Base-by-base conservation (phyloP, 2,329 filamentous ascomycete genomes). In the Metarhizium robertsii region DNA sequence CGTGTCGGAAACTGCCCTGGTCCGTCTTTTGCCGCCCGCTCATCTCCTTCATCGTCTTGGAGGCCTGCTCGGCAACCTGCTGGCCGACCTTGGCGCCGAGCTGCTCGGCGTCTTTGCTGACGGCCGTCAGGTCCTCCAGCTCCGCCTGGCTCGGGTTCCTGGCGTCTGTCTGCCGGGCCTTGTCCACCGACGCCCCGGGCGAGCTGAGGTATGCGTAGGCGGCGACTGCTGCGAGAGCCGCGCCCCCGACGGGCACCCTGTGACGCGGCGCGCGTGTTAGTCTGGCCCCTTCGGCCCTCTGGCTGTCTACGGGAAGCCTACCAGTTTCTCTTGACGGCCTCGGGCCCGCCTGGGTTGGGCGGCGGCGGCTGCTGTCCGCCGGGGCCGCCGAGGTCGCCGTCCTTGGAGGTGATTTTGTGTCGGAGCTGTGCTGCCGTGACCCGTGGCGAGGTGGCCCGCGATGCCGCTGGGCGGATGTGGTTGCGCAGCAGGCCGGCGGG, bases 321-420 rank as follows among this genome's bases (percentile, higher is more conserved):
- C 70, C 68, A 71, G 52, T 71, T 71, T 4, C 65, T 62, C 47
- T 63, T 62, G 8, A 68, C 6, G 2, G 58, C 61, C 2, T 71
- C 70, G 4, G 64, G 59, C 3, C 65, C 67, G 7, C 64, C 65
- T 0, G 68, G 64, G 11, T 57, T 60, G 36, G 53, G 11, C 1
- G 69, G 66, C 1, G 60, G 57, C 2, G 63, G 61, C 55, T 65
- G 56, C n/a, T 71, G 69, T 38, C 68, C 69, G n/a, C 63, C 66
- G 1, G 69, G 69, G 2, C 69, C 69, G 18, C 70, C 69, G 14
- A 70, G 60, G 18, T 45, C 42, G 50, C 66, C 58, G 16, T 66
- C 64, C 25, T 61, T 60, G 8, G 38, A 29, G 11, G 45, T 53
- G 40, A 13, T 50, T 51, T 18, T 18, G 52, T 34, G 45, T 34